Percentiles rank a stretch among this genome's conserved stretches.
phyloP scores from a whole-genome alignment of 495 filamentous ascomycete genomes.

The Rhizodiscina lignyota region DNA sequence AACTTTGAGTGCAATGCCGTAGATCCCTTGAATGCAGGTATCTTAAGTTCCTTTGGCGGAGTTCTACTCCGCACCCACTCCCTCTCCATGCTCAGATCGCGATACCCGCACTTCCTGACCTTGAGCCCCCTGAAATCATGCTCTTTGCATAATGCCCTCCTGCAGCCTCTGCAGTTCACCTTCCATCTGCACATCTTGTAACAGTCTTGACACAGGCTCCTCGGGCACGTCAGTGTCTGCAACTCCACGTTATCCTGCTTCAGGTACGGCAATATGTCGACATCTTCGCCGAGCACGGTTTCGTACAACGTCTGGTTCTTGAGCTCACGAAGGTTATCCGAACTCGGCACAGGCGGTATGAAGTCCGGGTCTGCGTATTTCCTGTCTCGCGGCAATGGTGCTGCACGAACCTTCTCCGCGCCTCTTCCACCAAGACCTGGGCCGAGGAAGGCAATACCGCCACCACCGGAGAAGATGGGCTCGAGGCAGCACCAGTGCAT shows the following conservation, averaged over 20 bases:
- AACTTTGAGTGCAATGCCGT: conserved; percentile 1
- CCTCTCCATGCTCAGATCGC: conserved; percentile 35
- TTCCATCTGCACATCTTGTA: conserved; percentile 42
- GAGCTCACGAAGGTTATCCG: conserved; percentile 9
- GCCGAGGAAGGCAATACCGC: conserved; percentile 38
- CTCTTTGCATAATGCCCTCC: conserved; percentile 41
- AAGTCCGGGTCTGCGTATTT: conserved; percentile 41
- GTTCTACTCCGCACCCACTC: conserved; percentile 14
- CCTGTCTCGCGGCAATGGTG: conserved; percentile 34
- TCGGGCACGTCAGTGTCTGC: conserved; percentile 33
- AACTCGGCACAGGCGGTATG: conserved; percentile 7
- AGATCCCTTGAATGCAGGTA: conserved; percentile 12
- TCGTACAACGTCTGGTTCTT: conserved; percentile 13
- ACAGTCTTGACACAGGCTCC: conserved; percentile 43
- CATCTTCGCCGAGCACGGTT: conserved; percentile 12
- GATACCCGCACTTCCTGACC: conserved; percentile 41
- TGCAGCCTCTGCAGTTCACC: conserved; percentile 39
- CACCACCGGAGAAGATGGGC: conserved; percentile 44
- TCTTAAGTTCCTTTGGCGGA: conserved; percentile 8
- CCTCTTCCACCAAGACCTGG: conserved; percentile 30
- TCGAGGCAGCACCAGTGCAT: conserved; percentile 49
- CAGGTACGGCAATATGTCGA: conserved; percentile 16
- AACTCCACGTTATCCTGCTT: conserved; percentile 34
- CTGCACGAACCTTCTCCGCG: conserved; percentile 38
- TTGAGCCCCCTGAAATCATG: conserved; percentile 44